These are phyloP conservation scores for Phytophthora sansomeana DNA, from an alignment of 352 stramenopile genomes.

Conservation along the genomic window DNA sequence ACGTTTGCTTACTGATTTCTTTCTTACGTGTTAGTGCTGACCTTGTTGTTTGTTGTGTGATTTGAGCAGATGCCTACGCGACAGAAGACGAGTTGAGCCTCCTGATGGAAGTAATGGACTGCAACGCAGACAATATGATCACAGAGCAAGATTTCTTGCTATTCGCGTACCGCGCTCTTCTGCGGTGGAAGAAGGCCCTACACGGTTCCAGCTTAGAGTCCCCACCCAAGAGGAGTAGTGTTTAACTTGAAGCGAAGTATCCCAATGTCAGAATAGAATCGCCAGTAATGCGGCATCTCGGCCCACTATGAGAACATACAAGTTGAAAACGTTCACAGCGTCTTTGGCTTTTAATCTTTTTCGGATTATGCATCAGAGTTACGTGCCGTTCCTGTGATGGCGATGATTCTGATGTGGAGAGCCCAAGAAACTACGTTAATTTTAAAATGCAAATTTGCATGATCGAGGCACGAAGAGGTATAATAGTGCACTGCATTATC, in stretches of 20 bases:
- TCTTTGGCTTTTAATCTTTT: no score
- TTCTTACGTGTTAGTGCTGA: conserved; percentile 1
- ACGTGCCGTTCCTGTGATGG: no score
- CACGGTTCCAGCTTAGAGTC: conserved; percentile 35
- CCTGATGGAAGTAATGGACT: conserved; percentile 83
- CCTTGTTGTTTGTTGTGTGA: conserved; percentile 8
- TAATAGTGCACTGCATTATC: conserved; percentile 3
- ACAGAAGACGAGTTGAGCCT: conserved; percentile 83
- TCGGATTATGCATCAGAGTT: no score
- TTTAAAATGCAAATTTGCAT: no score
- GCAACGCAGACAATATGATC: conserved; percentile 78
- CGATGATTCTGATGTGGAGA: no score
- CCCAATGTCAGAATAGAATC: conserved; percentile 35
- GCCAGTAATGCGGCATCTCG: conserved; percentile 11
- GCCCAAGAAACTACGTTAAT: no score
- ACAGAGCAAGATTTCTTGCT: conserved; percentile 84
- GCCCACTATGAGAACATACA: conserved; percentile 2
- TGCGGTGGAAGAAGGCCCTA: conserved; percentile 68
- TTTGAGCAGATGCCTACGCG: conserved; percentile 73
- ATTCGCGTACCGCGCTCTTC: conserved; percentile 78
- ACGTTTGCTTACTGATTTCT: conserved; percentile 21
- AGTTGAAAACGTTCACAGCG: conserved; percentile 10
- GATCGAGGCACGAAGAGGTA: no score
- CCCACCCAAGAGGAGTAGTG: conserved; percentile 3
- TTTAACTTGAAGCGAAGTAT: conserved; percentile 23